phyloP scores from a whole-genome alignment of 2,329 filamentous ascomycete genomes.

The Ophidiomyces ophidiicola region DNA sequence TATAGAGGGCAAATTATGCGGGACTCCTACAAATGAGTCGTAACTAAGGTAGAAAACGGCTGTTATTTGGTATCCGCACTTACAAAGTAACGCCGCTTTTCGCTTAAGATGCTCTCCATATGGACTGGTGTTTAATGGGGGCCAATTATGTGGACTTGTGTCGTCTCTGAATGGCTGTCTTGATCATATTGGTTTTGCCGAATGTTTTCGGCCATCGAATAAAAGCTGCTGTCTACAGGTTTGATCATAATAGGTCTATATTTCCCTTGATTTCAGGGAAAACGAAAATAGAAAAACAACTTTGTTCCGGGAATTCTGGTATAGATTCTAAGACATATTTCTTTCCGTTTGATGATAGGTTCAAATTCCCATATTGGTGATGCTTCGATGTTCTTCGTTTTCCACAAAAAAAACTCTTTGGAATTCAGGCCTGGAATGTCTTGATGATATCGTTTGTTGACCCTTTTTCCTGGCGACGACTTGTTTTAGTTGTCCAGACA shows the following conservation, averaged over 20 bases:
- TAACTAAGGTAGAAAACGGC: no score
- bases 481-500: neutral
- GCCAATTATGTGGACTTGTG: no score
- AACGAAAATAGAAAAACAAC: neutral
- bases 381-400: conserved; percentile 1
- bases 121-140: no score
- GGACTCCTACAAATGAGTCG: no score
- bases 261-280: neutral
- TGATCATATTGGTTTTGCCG: no score
- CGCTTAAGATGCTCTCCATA: no score
- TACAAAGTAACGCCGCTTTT: no score
- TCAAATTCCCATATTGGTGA: conserved; percentile 3
- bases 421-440: neutral
- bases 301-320: neutral
- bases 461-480: neutral
- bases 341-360: conserved; percentile 4
- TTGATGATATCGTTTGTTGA: conserved; percentile 3
- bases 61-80: no score
- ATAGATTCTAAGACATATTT: neutral
- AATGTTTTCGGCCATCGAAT: neutral
- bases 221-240: neutral
- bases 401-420: neutral
- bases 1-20: no score
- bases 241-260: neutral
- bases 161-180: no score